Percentiles rank a stretch among this genome's conserved stretches.
phyloP scores from a whole-genome alignment of 257 asterid species.

The Scutellaria minor region DNA sequence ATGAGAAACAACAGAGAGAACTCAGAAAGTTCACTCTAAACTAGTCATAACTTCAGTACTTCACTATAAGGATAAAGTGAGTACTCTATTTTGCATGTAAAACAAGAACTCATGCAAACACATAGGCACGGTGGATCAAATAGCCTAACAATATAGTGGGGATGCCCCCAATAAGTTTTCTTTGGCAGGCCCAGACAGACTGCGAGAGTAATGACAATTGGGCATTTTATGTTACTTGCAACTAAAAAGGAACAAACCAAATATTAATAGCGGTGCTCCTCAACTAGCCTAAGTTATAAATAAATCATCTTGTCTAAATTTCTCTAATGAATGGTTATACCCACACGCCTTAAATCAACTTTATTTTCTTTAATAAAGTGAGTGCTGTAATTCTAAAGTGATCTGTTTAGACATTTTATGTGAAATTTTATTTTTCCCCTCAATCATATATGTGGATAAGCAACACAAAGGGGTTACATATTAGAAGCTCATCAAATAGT shows the following conservation, averaged over 20 bases:
- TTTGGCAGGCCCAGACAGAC: background rate
- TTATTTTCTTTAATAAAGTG: no score
- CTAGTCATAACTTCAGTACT: constrained; percentile 7
- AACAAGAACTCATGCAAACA: background rate
- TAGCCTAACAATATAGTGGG: background rate
- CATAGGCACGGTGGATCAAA: background rate
- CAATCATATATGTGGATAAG: background rate
- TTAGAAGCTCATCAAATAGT: background rate
- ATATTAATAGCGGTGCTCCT: background rate
- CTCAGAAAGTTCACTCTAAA: constrained; percentile 2
- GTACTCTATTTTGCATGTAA: background rate
- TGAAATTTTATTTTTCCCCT: background rate
- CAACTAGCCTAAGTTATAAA: no score
- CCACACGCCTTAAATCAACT: no score
- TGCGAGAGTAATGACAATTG: background rate
- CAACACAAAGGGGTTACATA: background rate
- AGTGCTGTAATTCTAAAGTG: no score
- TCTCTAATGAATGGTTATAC: no score
- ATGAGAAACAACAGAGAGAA: constrained; percentile 38
- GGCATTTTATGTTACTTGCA: background rate
- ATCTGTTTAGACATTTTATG: no score
- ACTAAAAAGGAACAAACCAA: constrained; percentile 12
- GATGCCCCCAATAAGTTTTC: background rate
- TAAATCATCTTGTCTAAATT: no score
- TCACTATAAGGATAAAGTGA: background rate